Evolutionary conservation across 2,329 filamentous ascomycete genomes (phyloP).

Genomic region (Sporothrix pseudoabietina): DNA sequence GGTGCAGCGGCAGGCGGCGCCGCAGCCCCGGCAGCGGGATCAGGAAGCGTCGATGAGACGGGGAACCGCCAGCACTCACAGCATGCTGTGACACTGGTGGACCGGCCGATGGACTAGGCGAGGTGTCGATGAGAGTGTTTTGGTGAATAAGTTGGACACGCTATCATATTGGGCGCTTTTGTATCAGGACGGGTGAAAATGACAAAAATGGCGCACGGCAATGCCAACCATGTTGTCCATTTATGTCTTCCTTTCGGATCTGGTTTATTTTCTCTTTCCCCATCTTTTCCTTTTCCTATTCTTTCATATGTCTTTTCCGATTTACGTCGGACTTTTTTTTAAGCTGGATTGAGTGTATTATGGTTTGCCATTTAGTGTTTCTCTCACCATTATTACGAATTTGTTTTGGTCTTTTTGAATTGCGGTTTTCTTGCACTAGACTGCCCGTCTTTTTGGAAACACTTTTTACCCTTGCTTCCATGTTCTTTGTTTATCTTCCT

Average conservation of each 20-base stretch:
- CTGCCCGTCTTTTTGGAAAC: not conserved
- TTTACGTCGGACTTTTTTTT: not conserved
- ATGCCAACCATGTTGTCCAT: not conserved
- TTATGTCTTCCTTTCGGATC: conserved; percentile 8
- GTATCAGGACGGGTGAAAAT: not conserved
- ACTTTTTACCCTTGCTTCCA: not conserved
- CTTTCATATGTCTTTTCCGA: not conserved
- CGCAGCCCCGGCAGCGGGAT: conserved; percentile 17
- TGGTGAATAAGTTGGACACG: not conserved
- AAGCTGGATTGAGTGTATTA: not conserved
- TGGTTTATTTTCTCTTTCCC: not conserved
- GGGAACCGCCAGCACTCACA: conserved; percentile 36
- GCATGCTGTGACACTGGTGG: conserved; percentile 67
- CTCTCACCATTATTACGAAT: not conserved
- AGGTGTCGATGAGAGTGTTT: not conserved
- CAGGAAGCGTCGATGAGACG: conserved; percentile 1
- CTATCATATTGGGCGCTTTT: not conserved
- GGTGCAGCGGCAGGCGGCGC: not conserved
- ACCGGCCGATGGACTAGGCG: conserved; percentile 69
- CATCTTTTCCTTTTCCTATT: not conserved
- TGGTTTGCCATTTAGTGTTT: not conserved
- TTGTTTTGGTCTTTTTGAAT: not conserved
- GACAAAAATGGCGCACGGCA: too few species aligned
- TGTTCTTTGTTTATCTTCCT: conserved; percentile 2
- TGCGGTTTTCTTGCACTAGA: not conserved